Conservation (phyloP, 495 filamentous ascomycete species). For the Rusavskia elegans region DNA sequence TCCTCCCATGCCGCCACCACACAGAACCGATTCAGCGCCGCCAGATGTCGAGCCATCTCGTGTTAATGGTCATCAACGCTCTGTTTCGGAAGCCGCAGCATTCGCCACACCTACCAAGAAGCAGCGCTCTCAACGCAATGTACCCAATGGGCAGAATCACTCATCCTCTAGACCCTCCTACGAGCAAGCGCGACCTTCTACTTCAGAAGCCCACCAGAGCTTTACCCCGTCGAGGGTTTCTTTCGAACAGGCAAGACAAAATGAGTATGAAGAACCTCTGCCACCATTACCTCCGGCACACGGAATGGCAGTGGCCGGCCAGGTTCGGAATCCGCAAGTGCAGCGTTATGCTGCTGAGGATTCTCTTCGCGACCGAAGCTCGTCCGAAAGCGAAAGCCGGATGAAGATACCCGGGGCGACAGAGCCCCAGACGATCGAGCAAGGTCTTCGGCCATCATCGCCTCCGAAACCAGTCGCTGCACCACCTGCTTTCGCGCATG, state of each 20-base stretch:
- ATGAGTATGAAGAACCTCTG: slow-evolving; percentile 7
- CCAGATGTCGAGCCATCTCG: slow-evolving; percentile 26
- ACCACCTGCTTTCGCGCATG: slow-evolving; percentile 64
- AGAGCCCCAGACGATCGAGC: slow-evolving; percentile 17
- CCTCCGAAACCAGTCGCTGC: slow-evolving; percentile 56
- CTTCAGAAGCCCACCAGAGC: slow-evolving; percentile 2
- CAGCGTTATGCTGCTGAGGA: slow-evolving; percentile 14
- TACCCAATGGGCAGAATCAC: slow-evolving; percentile 16
- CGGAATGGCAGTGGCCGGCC: slow-evolving; percentile 12
- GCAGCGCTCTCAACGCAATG: slow-evolving; percentile 28
- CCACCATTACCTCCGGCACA: slow-evolving; percentile 31
- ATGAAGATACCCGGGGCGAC: slow-evolving; percentile 3
- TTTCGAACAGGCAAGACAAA: slow-evolving; percentile 3
- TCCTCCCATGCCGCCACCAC: slow-evolving; percentile 11
- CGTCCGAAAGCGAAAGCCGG: slow-evolving; percentile 42
- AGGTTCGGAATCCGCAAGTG: slow-evolving; percentile 10
- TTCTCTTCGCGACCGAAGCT: slow-evolving; percentile 31
- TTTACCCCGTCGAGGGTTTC: slow-evolving; percentile 3
- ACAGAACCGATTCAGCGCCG: slow-evolving; percentile 22
- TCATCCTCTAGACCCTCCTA: slow-evolving; percentile 28
- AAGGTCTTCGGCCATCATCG: slow-evolving; percentile 37
- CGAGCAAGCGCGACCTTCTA: slow-evolving; percentile 15
- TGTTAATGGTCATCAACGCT: slow-evolving; percentile 22
- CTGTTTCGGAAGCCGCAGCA: slow-evolving; percentile 16
- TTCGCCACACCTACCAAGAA: slow-evolving; percentile 18